Percentiles rank a stretch among this genome's conserved stretches.
Conservation (phyloP, 495 filamentous ascomycete genomes). For the Xylaria nigripes region DNA sequence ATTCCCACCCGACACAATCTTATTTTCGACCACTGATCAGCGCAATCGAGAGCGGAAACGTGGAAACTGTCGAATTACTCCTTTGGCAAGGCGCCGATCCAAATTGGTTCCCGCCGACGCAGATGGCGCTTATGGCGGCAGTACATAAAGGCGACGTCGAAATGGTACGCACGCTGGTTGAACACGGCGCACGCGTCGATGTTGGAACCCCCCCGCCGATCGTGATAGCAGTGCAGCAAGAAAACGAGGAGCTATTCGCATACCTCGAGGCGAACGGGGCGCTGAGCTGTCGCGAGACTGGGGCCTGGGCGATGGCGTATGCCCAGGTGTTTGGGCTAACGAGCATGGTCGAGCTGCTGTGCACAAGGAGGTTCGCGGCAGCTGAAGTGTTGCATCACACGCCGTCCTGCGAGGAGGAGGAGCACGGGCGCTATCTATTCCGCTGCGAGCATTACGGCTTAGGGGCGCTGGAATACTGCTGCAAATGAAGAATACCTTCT, state of each 20-base stretch:
- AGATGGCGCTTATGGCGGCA: conserved; percentile 31
- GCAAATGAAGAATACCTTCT: no score
- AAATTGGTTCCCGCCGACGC: conserved; percentile 12
- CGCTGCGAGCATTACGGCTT: conserved; percentile 7
- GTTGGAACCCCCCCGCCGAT: conserved; percentile 7
- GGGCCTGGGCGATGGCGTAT: conserved; percentile 16
- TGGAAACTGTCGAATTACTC: conserved; percentile 8
- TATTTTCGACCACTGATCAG: conserved; percentile 10
- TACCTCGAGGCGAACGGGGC: conserved; percentile 8
- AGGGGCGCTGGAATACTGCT: conserved; percentile 8
- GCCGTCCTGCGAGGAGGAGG: conserved; percentile 9
- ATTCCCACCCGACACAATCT: background rate
- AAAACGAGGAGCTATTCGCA: conserved; percentile 7
- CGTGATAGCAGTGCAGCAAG: conserved; percentile 11
- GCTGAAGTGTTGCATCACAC: conserved; percentile 8
- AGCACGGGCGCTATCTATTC: conserved; percentile 9
- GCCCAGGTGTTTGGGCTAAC: conserved; percentile 10
- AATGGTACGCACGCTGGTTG: conserved; percentile 25
- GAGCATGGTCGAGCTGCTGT: conserved; percentile 11
- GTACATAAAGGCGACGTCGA: conserved; percentile 21
- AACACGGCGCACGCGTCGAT: conserved; percentile 26
- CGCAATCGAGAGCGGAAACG: conserved; percentile 11
- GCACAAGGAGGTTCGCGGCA: background rate
- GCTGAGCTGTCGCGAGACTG: conserved; percentile 4
- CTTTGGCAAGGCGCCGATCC: conserved; percentile 14